These are phyloP conservation scores for Hirschfeldia incana DNA, from an alignment of 345 rosid genomes.

Conservation along the genomic window DNA sequence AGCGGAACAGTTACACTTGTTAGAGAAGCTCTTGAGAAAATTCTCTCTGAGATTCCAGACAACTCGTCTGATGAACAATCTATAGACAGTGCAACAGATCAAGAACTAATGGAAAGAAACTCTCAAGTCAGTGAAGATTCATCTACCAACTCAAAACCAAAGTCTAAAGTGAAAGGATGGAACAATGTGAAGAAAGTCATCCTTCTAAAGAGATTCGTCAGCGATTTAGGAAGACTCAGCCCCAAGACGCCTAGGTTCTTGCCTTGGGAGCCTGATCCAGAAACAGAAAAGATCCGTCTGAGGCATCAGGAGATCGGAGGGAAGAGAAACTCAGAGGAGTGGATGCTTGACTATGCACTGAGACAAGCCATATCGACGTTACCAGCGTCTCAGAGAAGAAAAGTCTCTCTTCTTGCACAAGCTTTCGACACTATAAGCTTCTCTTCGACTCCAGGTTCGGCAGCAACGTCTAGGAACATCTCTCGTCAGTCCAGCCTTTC, in stretches of 20 bases:
- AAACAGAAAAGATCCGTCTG: conserved; percentile 63
- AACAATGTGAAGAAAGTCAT: conserved; percentile 75
- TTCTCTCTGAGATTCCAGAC: conserved; percentile 74
- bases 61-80: conserved; percentile 59
- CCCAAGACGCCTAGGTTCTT: conserved; percentile 45
- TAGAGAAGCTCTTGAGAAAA: conserved; percentile 75
- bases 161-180: conserved; percentile 60
- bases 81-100: conserved; percentile 42
- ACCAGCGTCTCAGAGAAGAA: conserved; percentile 74
- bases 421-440: conserved; percentile 78
- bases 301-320: conserved; percentile 64
- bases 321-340: conserved; percentile 74
- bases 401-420: conserved; percentile 87
- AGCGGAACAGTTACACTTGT: conserved; percentile 66
- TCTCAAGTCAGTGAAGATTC: conserved; percentile 36
- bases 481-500: conserved; percentile 39
- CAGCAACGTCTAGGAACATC: conserved; percentile 44
- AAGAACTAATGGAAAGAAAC: conserved; percentile 40
- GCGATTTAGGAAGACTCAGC: conserved; percentile 67
- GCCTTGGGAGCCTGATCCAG: conserved; percentile 53
- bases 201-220: conserved; percentile 74
- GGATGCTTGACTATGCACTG: conserved; percentile 96
- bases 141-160: conserved; percentile 35
- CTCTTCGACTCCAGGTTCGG: conserved; percentile 35
- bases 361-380: conserved; percentile 69